Evolutionary conservation across 306 rosid genomes (phyloP).

Genomic region (Glycine latifolia): DNA sequence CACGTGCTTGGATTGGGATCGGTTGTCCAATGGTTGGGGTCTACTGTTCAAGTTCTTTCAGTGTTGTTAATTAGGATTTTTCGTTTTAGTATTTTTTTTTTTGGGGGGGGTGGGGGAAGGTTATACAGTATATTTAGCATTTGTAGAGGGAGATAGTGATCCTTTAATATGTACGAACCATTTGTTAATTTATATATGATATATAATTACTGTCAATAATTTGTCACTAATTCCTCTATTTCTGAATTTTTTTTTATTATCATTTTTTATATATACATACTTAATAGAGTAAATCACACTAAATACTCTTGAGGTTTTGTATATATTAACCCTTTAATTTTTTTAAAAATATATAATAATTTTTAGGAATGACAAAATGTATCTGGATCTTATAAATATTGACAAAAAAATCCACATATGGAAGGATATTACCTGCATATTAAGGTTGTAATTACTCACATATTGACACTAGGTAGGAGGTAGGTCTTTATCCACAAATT

Average conservation of each 20-base stretch:
- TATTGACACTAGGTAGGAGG: no score
- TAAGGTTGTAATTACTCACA: no score
- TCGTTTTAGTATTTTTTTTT: background rate
- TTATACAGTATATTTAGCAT: conserved; percentile 34
- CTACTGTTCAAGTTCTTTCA: conserved; percentile 31
- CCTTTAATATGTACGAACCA: conserved; percentile 35
- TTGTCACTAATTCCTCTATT: background rate
- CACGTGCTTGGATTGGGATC: conserved; percentile 49
- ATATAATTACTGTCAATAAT: background rate
- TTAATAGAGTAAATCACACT: no score
- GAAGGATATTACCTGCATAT: no score
- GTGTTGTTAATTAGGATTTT: conserved; percentile 39
- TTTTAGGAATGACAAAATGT: no score
- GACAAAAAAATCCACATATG: no score
- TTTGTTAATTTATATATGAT: conserved; percentile 36
- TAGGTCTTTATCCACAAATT: no score
- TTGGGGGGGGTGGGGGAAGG: conserved; percentile 24
- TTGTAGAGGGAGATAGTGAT: conserved; percentile 34
- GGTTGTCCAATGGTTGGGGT: conserved; percentile 43
- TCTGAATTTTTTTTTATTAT: background rate
- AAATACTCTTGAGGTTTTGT: no score
- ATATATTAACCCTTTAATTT: no score
- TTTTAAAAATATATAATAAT: no score
- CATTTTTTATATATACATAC: no score
- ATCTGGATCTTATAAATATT: no score